These are phyloP conservation scores for Pholiota molesta DNA, from an alignment of 768 basidiomycete species.

Conservation along the genomic window DNA sequence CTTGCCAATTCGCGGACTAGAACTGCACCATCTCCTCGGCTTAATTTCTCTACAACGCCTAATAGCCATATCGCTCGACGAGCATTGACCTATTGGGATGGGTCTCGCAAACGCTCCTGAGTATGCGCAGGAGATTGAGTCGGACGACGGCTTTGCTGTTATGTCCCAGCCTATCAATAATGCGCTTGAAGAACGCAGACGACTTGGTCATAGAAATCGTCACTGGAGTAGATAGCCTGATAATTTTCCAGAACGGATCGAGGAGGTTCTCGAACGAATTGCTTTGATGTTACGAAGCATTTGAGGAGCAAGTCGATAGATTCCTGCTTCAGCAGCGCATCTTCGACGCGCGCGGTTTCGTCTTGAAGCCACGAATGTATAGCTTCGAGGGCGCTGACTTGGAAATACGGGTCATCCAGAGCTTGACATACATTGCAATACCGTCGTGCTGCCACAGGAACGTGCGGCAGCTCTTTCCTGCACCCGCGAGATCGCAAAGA, in stretches of 20 bases:
- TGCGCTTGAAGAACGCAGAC: slow-evolving; percentile 82
- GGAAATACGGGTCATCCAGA: slow-evolving; percentile 90
- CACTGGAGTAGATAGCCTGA: slow-evolving; percentile 73
- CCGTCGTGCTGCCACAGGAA: slow-evolving; percentile 94
- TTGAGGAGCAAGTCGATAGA: slow-evolving; percentile 70
- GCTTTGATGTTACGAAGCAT: slow-evolving; percentile 81
- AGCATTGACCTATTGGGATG: slow-evolving; percentile 84
- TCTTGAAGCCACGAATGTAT: slow-evolving; percentile 95
- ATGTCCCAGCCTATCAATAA: slow-evolving; percentile 76
- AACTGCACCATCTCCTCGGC: slow-evolving; percentile 86
- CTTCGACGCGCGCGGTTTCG: slow-evolving; percentile 92
- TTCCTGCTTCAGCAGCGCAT: slow-evolving; percentile 70
- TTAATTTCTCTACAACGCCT: slow-evolving; percentile 79
- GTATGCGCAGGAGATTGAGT: slow-evolving; percentile 84
- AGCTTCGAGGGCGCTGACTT: slow-evolving; percentile 89
- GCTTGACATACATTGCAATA: slow-evolving; percentile 74
- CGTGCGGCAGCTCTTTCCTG: slow-evolving; percentile 90
- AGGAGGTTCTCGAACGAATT: slow-evolving; percentile 92
- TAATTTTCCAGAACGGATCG: slow-evolving; percentile 91
- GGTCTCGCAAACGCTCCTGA: slow-evolving; percentile 85
- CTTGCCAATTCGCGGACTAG: slow-evolving; percentile 88
- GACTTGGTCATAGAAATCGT: slow-evolving; percentile 78
- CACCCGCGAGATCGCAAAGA: slow-evolving; percentile 93
- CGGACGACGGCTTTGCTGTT: slow-evolving; percentile 86
- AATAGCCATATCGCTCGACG: slow-evolving; percentile 83